Conservation (phyloP, 2,329 filamentous ascomycete genomes). For the Talaromyces sp. region DNA sequence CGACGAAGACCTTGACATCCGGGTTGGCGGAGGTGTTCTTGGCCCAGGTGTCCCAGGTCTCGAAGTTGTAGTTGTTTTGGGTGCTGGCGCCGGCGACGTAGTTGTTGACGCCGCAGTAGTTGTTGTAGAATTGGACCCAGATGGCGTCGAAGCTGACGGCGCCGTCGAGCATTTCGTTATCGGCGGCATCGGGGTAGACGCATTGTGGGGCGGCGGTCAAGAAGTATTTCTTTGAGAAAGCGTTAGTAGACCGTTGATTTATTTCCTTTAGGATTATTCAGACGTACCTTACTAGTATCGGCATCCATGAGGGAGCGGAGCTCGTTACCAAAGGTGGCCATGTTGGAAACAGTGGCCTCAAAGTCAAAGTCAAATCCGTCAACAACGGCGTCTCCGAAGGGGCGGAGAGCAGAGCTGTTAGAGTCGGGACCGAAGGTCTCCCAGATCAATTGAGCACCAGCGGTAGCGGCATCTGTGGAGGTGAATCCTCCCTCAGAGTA, state of each 20-base stretch:
- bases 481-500: conserved; percentile 68
- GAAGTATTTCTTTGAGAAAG: conserved; percentile 46
- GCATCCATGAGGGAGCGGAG: conserved; percentile 58
- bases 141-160: conserved; percentile 60
- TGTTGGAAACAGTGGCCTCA: conserved; percentile 60
- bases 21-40: conserved; percentile 57
- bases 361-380: conserved; percentile 80
- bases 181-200: conserved; percentile 61
- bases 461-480: conserved; percentile 51
- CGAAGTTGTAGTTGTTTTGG: conserved; percentile 61
- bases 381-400: conserved; percentile 64
- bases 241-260: background rate
- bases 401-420: conserved; percentile 54
- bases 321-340: conserved; percentile 59
- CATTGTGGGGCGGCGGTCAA: conserved; percentile 69
- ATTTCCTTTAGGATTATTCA: background rate
- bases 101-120: conserved; percentile 60
- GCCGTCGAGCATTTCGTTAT: conserved; percentile 57
- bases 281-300: conserved; percentile 44
- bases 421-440: conserved; percentile 64
- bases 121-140: conserved; percentile 69
- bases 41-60: conserved; percentile 66
- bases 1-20: conserved; percentile 61
- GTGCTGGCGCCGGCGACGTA: conserved; percentile 47
- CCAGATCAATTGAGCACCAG: conserved; percentile 65